Base-by-base conservation (phyloP, 2,329 filamentous ascomycete genomes). In the Thyridium curvatum region DNA sequence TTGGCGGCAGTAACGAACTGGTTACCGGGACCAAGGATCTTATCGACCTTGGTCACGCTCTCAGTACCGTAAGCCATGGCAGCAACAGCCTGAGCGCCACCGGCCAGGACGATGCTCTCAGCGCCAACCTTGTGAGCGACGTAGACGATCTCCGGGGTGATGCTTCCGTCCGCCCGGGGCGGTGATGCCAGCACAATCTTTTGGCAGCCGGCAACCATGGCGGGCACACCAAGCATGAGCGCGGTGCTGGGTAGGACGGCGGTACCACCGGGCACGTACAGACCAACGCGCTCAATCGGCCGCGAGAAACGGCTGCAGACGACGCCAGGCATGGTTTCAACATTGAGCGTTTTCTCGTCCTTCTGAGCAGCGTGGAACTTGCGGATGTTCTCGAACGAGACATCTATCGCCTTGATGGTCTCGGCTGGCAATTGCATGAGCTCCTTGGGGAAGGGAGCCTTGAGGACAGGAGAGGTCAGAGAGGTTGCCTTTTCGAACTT, bases 1-100 rank as follows among this genome's bases (percentile, higher is more conserved):
- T 98, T 98, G 38, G 87, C 93, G 1, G 93, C 93, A 0, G 93
- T 98, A 31, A 98, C 93, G 57, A 97, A 98, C 62, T 97, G 93
- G 65, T 98, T 98, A 29, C 93, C 93, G 3, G 93, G 93, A 1
- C 93, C 93, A 12, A 97, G 79, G 51, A 98, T 96, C 77, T 98
- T 98, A 72, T 98, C 93, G 8, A 98, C 93, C 69, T 98, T 98
- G 61, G 73, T 86, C 37, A 98, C 80, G 51, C 82, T 91, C 64
- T 96, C 85, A 1, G 93, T 98, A 35, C 93, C 93, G 65, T 98
- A 98, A 3, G 93, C 93, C 83, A 98, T 85, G 35, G 93, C 93
- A 15, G 91, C 93, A 30, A 98, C 82, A 32, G 93, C 93, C 66
- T 98, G 93, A 1, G 91, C 93, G 45, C 93, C 93, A 45, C 93